Base-by-base conservation (phyloP, 805 yeast species). In the Phaffomyces thermotolerans region DNA sequence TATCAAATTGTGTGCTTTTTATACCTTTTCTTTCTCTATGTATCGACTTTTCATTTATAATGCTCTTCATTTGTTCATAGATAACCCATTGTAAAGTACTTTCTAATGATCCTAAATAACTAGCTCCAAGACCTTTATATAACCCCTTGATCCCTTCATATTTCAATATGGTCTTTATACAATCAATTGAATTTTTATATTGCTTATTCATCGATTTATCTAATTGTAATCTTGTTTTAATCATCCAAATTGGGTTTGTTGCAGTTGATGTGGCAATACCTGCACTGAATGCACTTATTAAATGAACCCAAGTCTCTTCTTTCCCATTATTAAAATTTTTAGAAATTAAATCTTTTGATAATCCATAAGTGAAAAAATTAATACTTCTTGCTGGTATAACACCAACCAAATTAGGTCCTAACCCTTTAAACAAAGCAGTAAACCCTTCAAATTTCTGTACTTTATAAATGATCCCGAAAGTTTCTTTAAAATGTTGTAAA, bases 331-430 rank as follows among this genome's bases (percentile, higher is more conserved):
- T 83, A 64, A 88, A 78, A 36, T 74, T 69, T 17, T 67, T 66
- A 8, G 87, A 73, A n/a, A 89, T 63, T 14, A 84, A 40, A 22
- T 85, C 91, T 57, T 93, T 93, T 6, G 95, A 79, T n/a, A 86
- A 72, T n/a, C 97, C 96, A 62, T 93, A 93, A 0, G 97, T 88
- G 71, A 90, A 90, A 62, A 93, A 93, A 64, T 93, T 93, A 51
- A 93, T 95, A 25, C 96, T 84, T 62, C 99, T 75, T 2, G 99
- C 98, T 0, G 99, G 99, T 35, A 93, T 91, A 14, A 93, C 98
- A 42, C 99, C 99, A 15, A 91, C 95, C 53, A 93, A 70, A 56
- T 91, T 93, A 9, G 99, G 99, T 0, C 99, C 99, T 40, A 93
- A 68, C 12, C 99, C 99, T 65, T 86, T 85, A 65, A 93, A 93